Evolutionary conservation across 2,329 filamentous ascomycete genomes (phyloP).

Genomic region (Fusarium guadeloupense): DNA sequence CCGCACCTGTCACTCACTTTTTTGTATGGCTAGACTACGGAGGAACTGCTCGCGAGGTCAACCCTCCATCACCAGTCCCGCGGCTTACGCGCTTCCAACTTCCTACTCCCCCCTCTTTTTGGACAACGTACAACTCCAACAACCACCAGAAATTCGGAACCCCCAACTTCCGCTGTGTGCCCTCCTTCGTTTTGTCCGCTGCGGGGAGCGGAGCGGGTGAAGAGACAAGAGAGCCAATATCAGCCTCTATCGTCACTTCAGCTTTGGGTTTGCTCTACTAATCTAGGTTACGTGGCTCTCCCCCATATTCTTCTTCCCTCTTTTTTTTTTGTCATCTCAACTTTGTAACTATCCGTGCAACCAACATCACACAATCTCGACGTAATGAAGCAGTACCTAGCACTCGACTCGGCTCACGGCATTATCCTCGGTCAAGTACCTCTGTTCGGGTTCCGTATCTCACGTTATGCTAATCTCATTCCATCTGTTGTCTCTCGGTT

Average conservation of each 20-base stretch:
- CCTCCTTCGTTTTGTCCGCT: slow-evolving; percentile 4
- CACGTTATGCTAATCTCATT: slow-evolving; percentile 11
- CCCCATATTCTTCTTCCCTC: neutral
- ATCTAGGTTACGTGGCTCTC: slow-evolving; percentile 1
- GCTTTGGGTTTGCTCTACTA: neutral
- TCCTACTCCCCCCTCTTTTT: neutral
- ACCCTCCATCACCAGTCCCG: slow-evolving; percentile 18
- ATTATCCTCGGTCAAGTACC: slow-evolving; percentile 5
- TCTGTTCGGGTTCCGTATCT: slow-evolving; percentile 14
- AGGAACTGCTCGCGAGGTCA: neutral
- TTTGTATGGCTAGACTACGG: too few species aligned
- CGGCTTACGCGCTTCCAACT: slow-evolving; percentile 36
- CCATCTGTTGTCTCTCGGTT: slow-evolving; percentile 9
- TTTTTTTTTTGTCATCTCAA: neutral
- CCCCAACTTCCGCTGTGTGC: slow-evolving; percentile 12
- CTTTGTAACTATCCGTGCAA: neutral
- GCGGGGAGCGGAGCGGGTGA: slow-evolving; percentile 15
- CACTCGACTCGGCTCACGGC: neutral
- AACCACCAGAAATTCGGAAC: neutral
- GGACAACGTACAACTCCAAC: neutral
- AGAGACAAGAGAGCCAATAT: slow-evolving; percentile 2
- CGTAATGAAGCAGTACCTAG: neutral
- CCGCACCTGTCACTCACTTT: too few species aligned
- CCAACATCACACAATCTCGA: neutral
- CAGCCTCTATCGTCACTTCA: slow-evolving; percentile 14